phyloP scores from a whole-genome alignment of 129 eudicot genomes.

The Ambrosia artemisiifolia region DNA sequence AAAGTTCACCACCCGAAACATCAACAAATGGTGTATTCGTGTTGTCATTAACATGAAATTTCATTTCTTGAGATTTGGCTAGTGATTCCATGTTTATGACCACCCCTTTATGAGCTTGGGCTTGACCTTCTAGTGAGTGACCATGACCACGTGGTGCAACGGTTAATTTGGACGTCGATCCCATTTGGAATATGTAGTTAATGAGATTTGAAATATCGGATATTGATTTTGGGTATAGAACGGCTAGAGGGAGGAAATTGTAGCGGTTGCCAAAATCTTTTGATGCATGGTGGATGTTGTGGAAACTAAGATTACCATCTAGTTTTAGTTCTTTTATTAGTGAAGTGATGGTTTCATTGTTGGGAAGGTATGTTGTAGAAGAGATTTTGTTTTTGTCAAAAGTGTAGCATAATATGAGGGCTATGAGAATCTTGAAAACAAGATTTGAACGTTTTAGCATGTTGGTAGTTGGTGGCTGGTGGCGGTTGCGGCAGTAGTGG shows the following conservation, averaged over 20 bases:
- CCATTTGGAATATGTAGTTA: conserved; percentile 59
- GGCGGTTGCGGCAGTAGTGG: neutral
- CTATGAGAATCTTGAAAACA: conserved; percentile 42
- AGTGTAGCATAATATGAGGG: conserved; percentile 43
- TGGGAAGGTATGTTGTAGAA: conserved; percentile 37
- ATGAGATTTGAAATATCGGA: conserved; percentile 61
- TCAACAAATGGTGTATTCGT: conserved; percentile 58
- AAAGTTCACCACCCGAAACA: conserved; percentile 79
- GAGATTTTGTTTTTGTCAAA: conserved; percentile 36
- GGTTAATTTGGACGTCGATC: conserved; percentile 56
- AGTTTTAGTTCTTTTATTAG: conserved; percentile 34
- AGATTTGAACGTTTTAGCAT: conserved; percentile 36
- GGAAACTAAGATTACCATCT: conserved; percentile 48
- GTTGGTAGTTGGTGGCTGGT: neutral
- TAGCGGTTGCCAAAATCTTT: conserved; percentile 81
- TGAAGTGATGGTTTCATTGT: conserved; percentile 30
- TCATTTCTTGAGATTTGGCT: conserved; percentile 43
- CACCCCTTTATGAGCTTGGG: conserved; percentile 75
- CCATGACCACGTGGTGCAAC: conserved; percentile 92
- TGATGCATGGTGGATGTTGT: conserved; percentile 62
- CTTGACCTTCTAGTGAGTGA: conserved; percentile 89
- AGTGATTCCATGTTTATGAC: conserved; percentile 81
- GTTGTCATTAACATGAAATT: conserved; percentile 41
- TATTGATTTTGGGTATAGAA: conserved; percentile 78
- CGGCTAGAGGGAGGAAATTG: conserved; percentile 67